These are phyloP conservation scores for Parathielavia hyrcaniae DNA, from an alignment of 495 filamentous ascomycete species.

Conservation along the genomic window DNA sequence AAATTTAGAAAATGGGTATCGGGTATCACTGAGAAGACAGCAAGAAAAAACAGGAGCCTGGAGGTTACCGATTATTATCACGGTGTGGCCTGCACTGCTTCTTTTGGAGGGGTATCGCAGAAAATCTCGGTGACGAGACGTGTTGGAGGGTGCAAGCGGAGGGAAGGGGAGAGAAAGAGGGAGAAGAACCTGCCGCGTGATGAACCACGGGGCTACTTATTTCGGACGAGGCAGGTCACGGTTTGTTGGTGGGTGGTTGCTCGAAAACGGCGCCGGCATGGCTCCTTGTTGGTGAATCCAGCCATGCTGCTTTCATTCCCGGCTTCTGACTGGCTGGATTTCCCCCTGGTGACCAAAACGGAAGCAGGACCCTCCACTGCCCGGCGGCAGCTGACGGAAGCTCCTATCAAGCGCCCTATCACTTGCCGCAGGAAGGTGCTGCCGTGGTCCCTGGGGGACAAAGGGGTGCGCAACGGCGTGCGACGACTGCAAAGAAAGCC, in stretches of 20 bases:
- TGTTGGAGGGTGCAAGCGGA: slow-evolving; percentile 8
- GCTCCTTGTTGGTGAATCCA: background rate
- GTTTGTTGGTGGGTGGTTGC: background rate
- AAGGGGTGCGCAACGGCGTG: slow-evolving; percentile 17
- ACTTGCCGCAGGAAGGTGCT: background rate
- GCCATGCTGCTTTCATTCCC: background rate
- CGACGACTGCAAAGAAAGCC: slow-evolving; percentile 24
- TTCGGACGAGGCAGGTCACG: slow-evolving; percentile 19
- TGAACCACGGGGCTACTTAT: slow-evolving; percentile 26
- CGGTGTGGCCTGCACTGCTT: slow-evolving; percentile 29
- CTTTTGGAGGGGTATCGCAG: slow-evolving; percentile 22
- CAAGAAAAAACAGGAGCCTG: slow-evolving; percentile 33
- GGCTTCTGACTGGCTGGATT: slow-evolving; percentile 6
- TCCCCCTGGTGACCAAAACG: slow-evolving; percentile 7
- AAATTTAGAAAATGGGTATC: slow-evolving; percentile 41
- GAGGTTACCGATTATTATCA: slow-evolving; percentile 25
- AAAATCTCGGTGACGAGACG: slow-evolving; percentile 26
- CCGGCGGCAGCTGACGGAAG: background rate
- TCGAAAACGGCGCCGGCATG: slow-evolving; percentile 16
- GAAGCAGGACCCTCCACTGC: slow-evolving; percentile 8
- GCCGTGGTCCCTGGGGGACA: slow-evolving; percentile 14
- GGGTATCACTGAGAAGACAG: slow-evolving; percentile 46
- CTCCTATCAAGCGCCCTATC: slow-evolving; percentile 11
- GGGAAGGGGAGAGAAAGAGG: slow-evolving; percentile 17
- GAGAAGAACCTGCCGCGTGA: slow-evolving; percentile 22